These are phyloP conservation scores for Coemansia aciculifera DNA, from an alignment of 192 early-diverging fungal genomes.

Conservation along the genomic window DNA sequence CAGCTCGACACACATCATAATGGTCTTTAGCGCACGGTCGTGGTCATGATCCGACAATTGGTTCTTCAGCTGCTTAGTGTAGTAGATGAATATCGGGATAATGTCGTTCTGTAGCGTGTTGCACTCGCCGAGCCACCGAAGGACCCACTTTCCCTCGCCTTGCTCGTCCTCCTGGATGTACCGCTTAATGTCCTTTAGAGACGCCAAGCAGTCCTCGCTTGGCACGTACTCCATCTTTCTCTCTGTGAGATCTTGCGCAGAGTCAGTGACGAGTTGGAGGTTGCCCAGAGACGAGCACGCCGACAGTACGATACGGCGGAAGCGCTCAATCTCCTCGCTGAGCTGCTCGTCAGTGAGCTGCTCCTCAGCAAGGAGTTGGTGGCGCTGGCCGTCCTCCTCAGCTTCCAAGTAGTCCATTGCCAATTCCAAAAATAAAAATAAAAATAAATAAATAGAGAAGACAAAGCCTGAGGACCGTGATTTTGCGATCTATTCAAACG, in stretches of 20 bases:
- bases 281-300: slow-evolving; percentile 83
- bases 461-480: not conserved
- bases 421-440: slow-evolving; percentile 1
- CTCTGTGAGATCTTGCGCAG: slow-evolving; percentile 14
- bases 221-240: slow-evolving; percentile 63
- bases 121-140: slow-evolving; percentile 73
- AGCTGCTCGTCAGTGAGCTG: slow-evolving; percentile 31
- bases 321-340: slow-evolving; percentile 36
- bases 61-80: slow-evolving; percentile 30
- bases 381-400: slow-evolving; percentile 12
- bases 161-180: slow-evolving; percentile 77
- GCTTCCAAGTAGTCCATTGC: not conserved
- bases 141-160: slow-evolving; percentile 59
- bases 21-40: slow-evolving; percentile 26
- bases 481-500: not conserved
- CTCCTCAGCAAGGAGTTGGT: not conserved
- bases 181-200: slow-evolving; percentile 85
- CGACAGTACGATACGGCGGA: slow-evolving; percentile 61
- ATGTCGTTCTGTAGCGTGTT: slow-evolving; percentile 75
- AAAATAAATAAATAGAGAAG: not conserved
- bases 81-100: slow-evolving; percentile 67
- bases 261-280: slow-evolving; percentile 56
- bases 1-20: slow-evolving; percentile 67
- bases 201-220: slow-evolving; percentile 80
- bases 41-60: slow-evolving; percentile 24